These are phyloP conservation scores for Zoysia japonica DNA, from an alignment of 176 grass and related monocot genomes.

Conservation along the genomic window DNA sequence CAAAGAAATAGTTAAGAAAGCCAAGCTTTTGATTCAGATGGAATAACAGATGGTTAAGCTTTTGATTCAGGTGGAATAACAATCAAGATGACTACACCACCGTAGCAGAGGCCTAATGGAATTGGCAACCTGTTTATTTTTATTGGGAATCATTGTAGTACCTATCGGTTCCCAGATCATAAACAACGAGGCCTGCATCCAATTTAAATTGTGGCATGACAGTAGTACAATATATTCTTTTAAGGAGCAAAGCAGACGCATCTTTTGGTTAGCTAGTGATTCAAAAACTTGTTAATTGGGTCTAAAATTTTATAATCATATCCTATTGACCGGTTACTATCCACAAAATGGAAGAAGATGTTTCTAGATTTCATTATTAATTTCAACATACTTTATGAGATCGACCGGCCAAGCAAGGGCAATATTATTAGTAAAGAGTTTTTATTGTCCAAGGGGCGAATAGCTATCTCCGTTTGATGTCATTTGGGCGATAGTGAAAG, in stretches of 20 bases:
- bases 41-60: too few relatives aligned
- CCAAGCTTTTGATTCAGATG: background rate
- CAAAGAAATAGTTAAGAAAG: background rate
- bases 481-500: background rate
- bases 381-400: constrained; percentile 12
- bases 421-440: background rate
- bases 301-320: constrained; percentile 27
- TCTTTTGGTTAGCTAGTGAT: constrained; percentile 16
- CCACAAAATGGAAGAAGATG: constrained; percentile 21
- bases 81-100: constrained; percentile 2
- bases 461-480: background rate
- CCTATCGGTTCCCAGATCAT: constrained; percentile 1
- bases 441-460: background rate
- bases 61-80: background rate
- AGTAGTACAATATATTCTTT: constrained; percentile 21
- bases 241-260: background rate
- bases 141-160: constrained; percentile 43
- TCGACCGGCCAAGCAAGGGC: background rate
- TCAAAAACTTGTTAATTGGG: background rate
- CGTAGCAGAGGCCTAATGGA: constrained; percentile 22
- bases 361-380: constrained; percentile 14
- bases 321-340: constrained; percentile 25
- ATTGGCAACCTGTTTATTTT: constrained; percentile 39
- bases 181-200: constrained; percentile 7
- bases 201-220: constrained; percentile 15